Percentiles rank a stretch among this genome's conserved stretches.
phyloP scores from a whole-genome alignment of 306 rosid genomes.

The Nissolia schottii region DNA sequence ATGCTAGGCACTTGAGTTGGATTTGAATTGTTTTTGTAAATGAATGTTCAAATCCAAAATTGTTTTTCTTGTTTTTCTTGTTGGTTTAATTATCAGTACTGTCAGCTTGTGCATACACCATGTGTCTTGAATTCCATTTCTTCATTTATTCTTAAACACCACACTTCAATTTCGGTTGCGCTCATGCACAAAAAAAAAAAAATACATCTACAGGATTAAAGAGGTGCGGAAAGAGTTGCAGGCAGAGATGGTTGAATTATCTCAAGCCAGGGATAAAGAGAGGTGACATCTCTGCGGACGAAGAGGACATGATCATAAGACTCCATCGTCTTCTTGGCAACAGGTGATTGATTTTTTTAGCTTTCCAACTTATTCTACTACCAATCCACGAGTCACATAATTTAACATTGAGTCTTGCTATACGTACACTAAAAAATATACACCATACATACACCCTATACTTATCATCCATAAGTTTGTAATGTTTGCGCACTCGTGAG shows the following conservation, averaged over 20 bases:
- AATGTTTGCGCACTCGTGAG: too few relatives aligned
- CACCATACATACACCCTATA: too few relatives aligned
- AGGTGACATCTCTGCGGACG: constrained; percentile 34
- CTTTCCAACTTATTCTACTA: neutral
- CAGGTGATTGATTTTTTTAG: constrained; percentile 23
- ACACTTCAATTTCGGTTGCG: neutral
- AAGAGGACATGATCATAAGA: constrained; percentile 47
- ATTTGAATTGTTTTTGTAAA: neutral
- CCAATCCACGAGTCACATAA: neutral
- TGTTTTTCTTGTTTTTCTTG: neutral
- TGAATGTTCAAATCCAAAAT: neutral
- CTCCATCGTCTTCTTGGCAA: constrained; percentile 54
- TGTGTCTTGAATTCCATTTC: neutral
- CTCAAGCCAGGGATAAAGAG: constrained; percentile 39
- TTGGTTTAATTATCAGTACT: neutral
- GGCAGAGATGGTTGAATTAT: constrained; percentile 45
- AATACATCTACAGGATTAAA: constrained; percentile 34
- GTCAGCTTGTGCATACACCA: neutral
- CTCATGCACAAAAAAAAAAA: neutral
- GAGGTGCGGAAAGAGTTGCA: constrained; percentile 43
- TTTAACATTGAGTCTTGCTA: too few relatives aligned
- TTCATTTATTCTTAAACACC: neutral
- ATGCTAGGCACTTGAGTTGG: neutral
- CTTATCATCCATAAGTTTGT: too few relatives aligned
- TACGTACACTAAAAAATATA: too few relatives aligned